Percentiles rank a stretch among this genome's conserved stretches.
These are phyloP conservation scores for Stenocarpella maydis DNA, from an alignment of 2,329 filamentous ascomycete genomes.

Conservation along the genomic window DNA sequence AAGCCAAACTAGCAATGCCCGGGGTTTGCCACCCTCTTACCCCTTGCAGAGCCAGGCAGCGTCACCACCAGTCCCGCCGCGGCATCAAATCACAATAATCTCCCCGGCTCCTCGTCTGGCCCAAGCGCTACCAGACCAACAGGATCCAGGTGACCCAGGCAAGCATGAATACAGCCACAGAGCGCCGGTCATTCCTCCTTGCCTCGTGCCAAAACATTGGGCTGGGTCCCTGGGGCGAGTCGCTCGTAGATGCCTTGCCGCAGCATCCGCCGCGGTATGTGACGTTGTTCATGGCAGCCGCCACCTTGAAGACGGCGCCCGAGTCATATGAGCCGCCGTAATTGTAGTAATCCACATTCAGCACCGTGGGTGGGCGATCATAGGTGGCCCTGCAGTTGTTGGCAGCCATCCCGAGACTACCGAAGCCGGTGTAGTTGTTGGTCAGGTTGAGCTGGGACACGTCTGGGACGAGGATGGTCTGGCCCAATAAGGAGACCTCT, in stretches of 20 bases:
- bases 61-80: conserved; percentile 30
- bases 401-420: conserved; percentile 71
- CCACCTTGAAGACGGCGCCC: conserved; percentile 81
- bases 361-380: conserved; percentile 76
- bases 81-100: conserved; percentile 35
- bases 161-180: conserved; percentile 31
- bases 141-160: conserved; percentile 36
- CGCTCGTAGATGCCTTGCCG: conserved; percentile 47
- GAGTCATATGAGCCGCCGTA: conserved; percentile 59
- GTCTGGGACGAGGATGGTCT: conserved; percentile 75
- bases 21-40: neutral
- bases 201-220: conserved; percentile 33
- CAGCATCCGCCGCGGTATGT: conserved; percentile 68
- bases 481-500: conserved; percentile 72
- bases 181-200: conserved; percentile 27
- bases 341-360: conserved; percentile 90
- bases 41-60: neutral
- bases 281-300: conserved; percentile 75
- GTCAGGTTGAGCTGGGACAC: conserved; percentile 74
- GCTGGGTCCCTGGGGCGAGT: conserved; percentile 23
- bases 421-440: conserved; percentile 71
- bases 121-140: conserved; percentile 34
- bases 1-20: neutral
- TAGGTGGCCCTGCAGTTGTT: conserved; percentile 69
- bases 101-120: conserved; percentile 31